A percentile compares a stretch with the other conserved stretches of the same genome.
Conservation (phyloP, 306 rosid genomes). For the Begonia peltatifolia region DNA sequence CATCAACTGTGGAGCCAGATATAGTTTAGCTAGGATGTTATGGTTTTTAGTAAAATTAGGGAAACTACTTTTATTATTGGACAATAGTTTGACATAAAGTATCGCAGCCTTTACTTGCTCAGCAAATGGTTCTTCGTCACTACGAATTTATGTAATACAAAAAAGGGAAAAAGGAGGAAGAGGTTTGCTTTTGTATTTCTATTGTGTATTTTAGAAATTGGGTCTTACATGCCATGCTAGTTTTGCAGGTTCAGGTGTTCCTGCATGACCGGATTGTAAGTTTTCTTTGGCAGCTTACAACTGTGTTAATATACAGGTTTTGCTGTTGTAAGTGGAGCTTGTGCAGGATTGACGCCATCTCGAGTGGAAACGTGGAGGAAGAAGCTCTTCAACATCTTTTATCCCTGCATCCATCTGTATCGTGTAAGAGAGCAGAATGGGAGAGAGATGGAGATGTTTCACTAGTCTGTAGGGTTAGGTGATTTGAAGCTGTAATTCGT, state of each 20-base stretch:
- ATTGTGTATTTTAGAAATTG: constrained; percentile 14
- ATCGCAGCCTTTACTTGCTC: too few species aligned
- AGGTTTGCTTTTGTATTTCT: not conserved
- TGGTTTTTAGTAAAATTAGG: too few species aligned
- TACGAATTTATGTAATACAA: not conserved
- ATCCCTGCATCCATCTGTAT: not conserved
- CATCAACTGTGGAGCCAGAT: too few species aligned
- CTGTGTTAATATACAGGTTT: constrained; percentile 27
- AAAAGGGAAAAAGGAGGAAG: not conserved
- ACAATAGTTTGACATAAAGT: too few species aligned
- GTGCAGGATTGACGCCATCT: constrained; percentile 13
- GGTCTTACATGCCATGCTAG: constrained; percentile 19
- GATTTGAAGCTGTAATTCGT: too few species aligned
- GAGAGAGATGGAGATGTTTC: too few species aligned
- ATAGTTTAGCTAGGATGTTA: too few species aligned
- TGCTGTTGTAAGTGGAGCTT: constrained; percentile 19
- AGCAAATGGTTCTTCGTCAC: too few species aligned
- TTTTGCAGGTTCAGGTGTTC: constrained; percentile 25
- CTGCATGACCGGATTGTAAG: constrained; percentile 19
- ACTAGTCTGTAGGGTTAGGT: too few species aligned
- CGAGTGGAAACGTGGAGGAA: constrained; percentile 11
- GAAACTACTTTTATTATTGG: too few species aligned
- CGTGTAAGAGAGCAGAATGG: too few species aligned
- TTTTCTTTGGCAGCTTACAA: constrained; percentile 17
- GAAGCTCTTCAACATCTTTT: not conserved